Evolutionary conservation across 1,139 yeast species (phyloP), one percentile per base, ranked within the genome.

Genomic region (Taphrina communis): DNA sequence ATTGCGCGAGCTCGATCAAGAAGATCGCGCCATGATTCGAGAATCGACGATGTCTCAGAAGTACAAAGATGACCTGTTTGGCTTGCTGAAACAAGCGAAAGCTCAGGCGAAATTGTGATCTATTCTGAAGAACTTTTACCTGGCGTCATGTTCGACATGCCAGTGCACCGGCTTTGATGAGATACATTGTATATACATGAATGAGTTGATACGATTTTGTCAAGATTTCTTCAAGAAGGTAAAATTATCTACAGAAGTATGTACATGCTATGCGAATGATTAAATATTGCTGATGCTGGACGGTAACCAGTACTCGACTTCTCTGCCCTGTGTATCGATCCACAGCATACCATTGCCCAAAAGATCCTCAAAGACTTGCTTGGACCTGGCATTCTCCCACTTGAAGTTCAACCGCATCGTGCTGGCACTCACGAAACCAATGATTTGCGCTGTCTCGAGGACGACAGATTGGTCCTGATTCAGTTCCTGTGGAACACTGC

Each of bases 341-440:
- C 98, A 92, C 36, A 92, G 79, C 63, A 90, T 81, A 11, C 97
- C 97, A 65, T 84, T 84, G 75, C 88, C 82, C n/a, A n/a, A n/a
- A n/a, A n/a, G n/a, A 70, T 89, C 95, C 61, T 89, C 88, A 50
- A 93, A 77, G 11, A 87, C 89, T 0, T 87, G 80, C 72, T 82
- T 82, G 70, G 90, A 83, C 69, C 97, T 80, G 1, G 84, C 80
- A 11, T 76, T 76, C 69, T 84, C 86, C 98, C 98, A 92, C 1
- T 82, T 82, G 71, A 86, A 83, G 75, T 92, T 92, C 75, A 88
- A 97, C 14, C 82, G 78, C 65, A 93, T 77, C 65, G 91, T 77
- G 6, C 86, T 78, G 25, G 82, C 81, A 1, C 92, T 85, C 0
- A 90, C 92, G 75, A 81, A 89, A 3, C 87, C 87, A 36, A 94